Conservation (phyloP, 805 yeast species). For the Starmerella sirachaensis region DNA sequence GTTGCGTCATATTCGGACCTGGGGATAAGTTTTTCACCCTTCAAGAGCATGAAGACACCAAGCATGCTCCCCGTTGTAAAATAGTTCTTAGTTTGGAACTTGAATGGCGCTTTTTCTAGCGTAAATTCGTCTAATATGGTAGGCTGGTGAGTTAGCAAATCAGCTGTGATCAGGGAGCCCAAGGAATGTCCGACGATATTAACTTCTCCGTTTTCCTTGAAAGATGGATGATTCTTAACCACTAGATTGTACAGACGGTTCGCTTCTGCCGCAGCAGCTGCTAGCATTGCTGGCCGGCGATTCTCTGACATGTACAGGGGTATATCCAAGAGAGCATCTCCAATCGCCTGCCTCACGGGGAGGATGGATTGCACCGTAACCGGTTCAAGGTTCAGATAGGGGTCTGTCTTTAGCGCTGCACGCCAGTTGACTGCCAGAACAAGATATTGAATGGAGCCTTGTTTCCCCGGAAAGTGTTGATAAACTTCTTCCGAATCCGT, state of each 20-base stretch:
- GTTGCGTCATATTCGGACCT: constrained; percentile 9
- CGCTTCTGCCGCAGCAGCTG: constrained; percentile 56
- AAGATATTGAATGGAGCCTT: constrained; percentile 18
- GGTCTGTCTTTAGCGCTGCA: constrained; percentile 36
- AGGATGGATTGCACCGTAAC: constrained; percentile 68
- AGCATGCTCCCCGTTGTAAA: constrained; percentile 32
- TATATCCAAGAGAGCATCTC: constrained; percentile 78
- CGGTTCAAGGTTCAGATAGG: constrained; percentile 48
- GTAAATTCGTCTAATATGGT: constrained; percentile 25
- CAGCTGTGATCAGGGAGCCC: constrained; percentile 75
- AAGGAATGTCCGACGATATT: constrained; percentile 78
- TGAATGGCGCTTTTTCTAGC: constrained; percentile 32
- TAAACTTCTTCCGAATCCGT: constrained; percentile 19
- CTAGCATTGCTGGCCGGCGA: constrained; percentile 51
- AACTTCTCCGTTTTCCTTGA: constrained; percentile 35
- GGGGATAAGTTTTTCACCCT: constrained; percentile 12
- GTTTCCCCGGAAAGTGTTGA: constrained; percentile 14
- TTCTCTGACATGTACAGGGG: constrained; percentile 58
- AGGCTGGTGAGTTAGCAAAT: constrained; percentile 42
- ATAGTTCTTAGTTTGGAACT: constrained; percentile 61
- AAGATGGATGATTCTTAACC: constrained; percentile 54
- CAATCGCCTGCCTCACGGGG: constrained; percentile 62
- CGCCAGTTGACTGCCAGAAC: constrained; percentile 84
- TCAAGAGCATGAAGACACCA: constrained; percentile 21
- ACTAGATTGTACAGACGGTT: constrained; percentile 57